These are phyloP conservation scores for Lactarius trivialis DNA, from an alignment of 768 basidiomycete genomes.

Conservation along the genomic window DNA sequence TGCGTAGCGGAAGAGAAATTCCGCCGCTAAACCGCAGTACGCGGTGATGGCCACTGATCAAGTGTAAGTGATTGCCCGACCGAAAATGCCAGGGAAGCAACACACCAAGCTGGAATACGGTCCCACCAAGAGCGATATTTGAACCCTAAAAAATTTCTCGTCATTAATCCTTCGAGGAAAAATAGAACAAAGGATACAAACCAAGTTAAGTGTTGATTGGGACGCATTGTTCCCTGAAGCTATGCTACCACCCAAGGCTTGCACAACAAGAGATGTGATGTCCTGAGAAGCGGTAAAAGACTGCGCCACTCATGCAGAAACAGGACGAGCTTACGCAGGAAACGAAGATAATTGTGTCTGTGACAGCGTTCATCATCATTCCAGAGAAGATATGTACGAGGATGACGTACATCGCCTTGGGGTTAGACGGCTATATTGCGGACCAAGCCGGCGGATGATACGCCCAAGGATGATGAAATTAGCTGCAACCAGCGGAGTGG, in stretches of 20 bases:
- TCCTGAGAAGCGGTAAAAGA: slow-evolving; percentile 12
- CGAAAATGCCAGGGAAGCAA: neutral
- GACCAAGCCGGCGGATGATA: slow-evolving; percentile 16
- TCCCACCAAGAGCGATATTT: slow-evolving; percentile 17
- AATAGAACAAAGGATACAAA: neutral
- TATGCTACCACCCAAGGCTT: slow-evolving; percentile 16
- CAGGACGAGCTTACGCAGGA: slow-evolving; percentile 9
- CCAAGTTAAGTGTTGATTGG: neutral
- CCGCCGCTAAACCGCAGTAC: slow-evolving; percentile 11
- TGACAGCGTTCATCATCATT: neutral
- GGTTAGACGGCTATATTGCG: slow-evolving; percentile 19
- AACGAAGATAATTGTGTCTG: slow-evolving; percentile 16
- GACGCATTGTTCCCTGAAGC: neutral
- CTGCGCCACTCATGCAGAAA: neutral
- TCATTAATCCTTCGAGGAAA: neutral
- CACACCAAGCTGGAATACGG: slow-evolving; percentile 19
- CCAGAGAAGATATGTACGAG: neutral
- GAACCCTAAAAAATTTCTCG: neutral
- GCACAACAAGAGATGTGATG: slow-evolving; percentile 15
- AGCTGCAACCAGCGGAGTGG: slow-evolving; percentile 21
- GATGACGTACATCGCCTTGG: slow-evolving; percentile 15
- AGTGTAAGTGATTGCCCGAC: neutral
- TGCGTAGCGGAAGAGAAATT: slow-evolving; percentile 13
- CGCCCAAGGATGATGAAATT: slow-evolving; percentile 21
- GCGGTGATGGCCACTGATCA: slow-evolving; percentile 11